phyloP scores from a whole-genome alignment of 2,329 filamentous ascomycete genomes.

The Trichoderma arundinaceum region DNA sequence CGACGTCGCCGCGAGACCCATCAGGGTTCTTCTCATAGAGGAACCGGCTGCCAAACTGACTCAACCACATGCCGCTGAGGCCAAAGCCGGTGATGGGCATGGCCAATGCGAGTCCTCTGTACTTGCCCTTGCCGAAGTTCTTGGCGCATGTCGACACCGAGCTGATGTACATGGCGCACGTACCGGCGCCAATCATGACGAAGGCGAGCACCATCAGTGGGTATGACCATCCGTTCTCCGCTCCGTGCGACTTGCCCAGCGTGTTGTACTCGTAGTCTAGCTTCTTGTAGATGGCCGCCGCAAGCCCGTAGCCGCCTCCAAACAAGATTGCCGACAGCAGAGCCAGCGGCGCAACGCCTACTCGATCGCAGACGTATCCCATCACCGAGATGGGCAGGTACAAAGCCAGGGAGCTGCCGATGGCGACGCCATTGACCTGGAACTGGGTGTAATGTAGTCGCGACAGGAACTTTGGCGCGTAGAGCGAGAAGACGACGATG shows the following conservation, averaged over 20 bases:
- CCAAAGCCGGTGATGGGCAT: conserved; percentile 92
- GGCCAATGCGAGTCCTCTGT: conserved; percentile 87
- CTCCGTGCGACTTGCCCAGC: conserved; percentile 45
- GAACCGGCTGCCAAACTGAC: conserved; percentile 80
- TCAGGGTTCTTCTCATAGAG: conserved; percentile 72
- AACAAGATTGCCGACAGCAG: conserved; percentile 76
- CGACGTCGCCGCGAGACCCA: conserved; percentile 66
- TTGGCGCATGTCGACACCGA: conserved; percentile 96
- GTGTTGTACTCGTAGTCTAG: conserved; percentile 55
- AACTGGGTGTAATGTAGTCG: conserved; percentile 87
- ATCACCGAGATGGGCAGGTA: conserved; percentile 91
- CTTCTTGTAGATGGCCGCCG: conserved; percentile 74
- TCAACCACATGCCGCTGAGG: conserved; percentile 93
- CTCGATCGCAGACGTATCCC: conserved; percentile 89
- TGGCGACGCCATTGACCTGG: conserved; percentile 88
- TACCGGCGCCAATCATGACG: conserved; percentile 79
- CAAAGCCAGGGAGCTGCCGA: conserved; percentile 83
- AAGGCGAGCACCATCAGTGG: conserved; percentile 86
- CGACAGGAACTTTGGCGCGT: conserved; percentile 87
- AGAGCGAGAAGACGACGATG: conserved; percentile 91
- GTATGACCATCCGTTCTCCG: conserved; percentile 68
- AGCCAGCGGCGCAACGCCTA: conserved; percentile 78
- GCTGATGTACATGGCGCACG: conserved; percentile 85
- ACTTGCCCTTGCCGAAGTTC: conserved; percentile 90
- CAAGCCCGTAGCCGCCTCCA: conserved; percentile 79